Evolutionary conservation across 257 asterid species (phyloP), one percentile per base, ranked within the genome.

Genomic region (Nicotiana otophora): DNA sequence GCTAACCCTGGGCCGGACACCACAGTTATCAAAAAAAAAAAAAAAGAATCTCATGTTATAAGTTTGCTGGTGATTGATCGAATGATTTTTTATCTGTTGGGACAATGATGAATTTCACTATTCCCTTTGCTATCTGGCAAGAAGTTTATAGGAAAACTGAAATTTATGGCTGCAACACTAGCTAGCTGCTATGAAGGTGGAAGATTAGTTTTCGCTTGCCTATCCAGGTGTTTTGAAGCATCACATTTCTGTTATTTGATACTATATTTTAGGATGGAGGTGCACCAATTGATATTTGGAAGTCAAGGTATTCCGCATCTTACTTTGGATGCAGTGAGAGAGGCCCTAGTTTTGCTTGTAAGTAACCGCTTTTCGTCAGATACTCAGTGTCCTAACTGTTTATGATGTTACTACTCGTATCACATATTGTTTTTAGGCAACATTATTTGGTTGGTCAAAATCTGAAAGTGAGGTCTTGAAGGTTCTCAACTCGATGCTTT

Each of bases 311-410:
- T 88, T 87, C 99, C 60, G 85, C 86, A 80, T 89, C 86, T 46
- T 96, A 96, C 86, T 87, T 88, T 88, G 97, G 98, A 31, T 96
- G 99, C 94, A 93, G 98, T 82, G 91, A 92, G 51, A 90, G 96
- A 89, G 92, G 92, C 82, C 92, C 92, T 67, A 87, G 80, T 83
- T 92, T 90, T 83, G 81, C 93, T 10, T 86, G 99, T 96, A 89
- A 88, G 91, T 89, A 65, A 60, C 36, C 76, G 81, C 65, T 16
- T 67, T 5, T 76, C 30, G 2, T 57, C 53, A 55, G 46, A 67
- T 31, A 76, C 28, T 51, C 28, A 7, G 42, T 28, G 16, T 74
- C 46, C 62, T 74, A 74, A 74, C 26, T 31, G 51, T 31, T 66
- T 31, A 15, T 48, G 79, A 74, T 74, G 79, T 46, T 72, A 19